These are phyloP conservation scores for Punctularia strigosozonata DNA, from an alignment of 768 basidiomycete genomes.

Conservation along the genomic window DNA sequence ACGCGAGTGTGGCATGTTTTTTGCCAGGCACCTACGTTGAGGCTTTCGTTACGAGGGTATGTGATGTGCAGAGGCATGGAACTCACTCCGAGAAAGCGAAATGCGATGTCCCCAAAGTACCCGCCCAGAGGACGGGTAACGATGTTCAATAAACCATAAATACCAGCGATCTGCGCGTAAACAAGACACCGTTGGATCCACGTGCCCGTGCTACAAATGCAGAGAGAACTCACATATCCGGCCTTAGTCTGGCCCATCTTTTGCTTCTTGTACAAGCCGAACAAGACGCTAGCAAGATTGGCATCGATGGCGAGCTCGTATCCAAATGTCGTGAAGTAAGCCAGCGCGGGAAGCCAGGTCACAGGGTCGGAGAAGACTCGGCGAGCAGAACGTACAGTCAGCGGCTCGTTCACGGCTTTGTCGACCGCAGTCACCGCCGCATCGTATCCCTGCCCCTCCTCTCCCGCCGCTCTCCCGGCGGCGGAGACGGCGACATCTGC, in stretches of 20 bases:
- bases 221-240: conserved; percentile 27
- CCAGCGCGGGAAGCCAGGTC: conserved; percentile 44
- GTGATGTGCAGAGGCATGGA: neutral
- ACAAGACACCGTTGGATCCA: conserved; percentile 2
- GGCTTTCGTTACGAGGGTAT: neutral
- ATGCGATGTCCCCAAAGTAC: conserved; percentile 32
- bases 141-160: conserved; percentile 37
- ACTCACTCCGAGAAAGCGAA: conserved; percentile 28
- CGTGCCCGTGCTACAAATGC: conserved; percentile 4
- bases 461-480: too few species aligned
- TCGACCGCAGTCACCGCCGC: conserved; percentile 24
- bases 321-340: conserved; percentile 42
- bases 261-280: conserved; percentile 19
- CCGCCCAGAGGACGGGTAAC: conserved; percentile 36
- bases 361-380: conserved; percentile 27
- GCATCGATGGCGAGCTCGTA: conserved; percentile 46
- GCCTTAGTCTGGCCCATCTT: conserved; percentile 36
- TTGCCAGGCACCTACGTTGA: conserved; percentile 23
- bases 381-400: conserved; percentile 22
- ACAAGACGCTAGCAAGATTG: conserved; percentile 35
- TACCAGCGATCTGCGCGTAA: conserved; percentile 14
- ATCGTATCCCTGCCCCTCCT: too few species aligned
- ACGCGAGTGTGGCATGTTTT: conserved; percentile 31
- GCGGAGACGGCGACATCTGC: too few species aligned
- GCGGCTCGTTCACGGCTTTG: conserved; percentile 31